Evolutionary conservation across 768 basidiomycete species (phyloP).

Genomic region (Ramaria sp.): DNA sequence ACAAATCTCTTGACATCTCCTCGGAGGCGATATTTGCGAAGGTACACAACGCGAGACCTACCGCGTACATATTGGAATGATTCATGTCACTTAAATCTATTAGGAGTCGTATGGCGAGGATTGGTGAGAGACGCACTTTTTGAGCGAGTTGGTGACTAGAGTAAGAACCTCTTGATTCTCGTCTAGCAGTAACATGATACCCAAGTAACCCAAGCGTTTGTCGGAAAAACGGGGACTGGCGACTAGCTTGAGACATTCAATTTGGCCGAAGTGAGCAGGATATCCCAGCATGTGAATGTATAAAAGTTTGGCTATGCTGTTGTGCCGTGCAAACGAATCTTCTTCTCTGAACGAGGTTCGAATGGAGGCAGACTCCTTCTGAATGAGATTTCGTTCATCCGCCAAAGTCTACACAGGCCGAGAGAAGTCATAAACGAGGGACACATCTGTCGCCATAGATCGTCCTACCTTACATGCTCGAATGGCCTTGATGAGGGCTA

Average conservation of each 20-base stretch:
- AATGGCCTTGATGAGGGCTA: slow-evolving; percentile 97
- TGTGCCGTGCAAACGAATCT: slow-evolving; percentile 88
- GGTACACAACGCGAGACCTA: slow-evolving; percentile 92
- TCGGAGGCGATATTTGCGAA: slow-evolving; percentile 99
- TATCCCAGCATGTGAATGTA: slow-evolving; percentile 99
- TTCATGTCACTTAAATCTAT: slow-evolving; percentile 79
- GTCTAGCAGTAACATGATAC: slow-evolving; percentile 94
- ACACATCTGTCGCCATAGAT: too few relatives aligned
- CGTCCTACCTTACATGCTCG: slow-evolving; percentile 81
- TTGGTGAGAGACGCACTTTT: slow-evolving; percentile 57
- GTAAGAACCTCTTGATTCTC: slow-evolving; percentile 98
- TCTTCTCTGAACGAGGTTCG: slow-evolving; percentile 96
- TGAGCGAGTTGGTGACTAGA: slow-evolving; percentile 93
- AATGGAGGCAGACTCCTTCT: slow-evolving; percentile 95
- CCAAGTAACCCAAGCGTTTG: slow-evolving; percentile 92
- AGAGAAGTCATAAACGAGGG: background rate
- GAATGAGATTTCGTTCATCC: slow-evolving; percentile 93
- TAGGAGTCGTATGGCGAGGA: slow-evolving; percentile 9
- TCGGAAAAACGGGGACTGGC: slow-evolving; percentile 93
- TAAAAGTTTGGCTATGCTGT: slow-evolving; percentile 95
- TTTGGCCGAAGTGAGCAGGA: slow-evolving; percentile 97
- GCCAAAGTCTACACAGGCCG: slow-evolving; percentile 67
- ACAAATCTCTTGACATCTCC: slow-evolving; percentile 98
- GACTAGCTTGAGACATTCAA: slow-evolving; percentile 91
- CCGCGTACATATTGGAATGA: slow-evolving; percentile 97